Conservation (phyloP, 2,329 filamentous ascomycete genomes). For the Aureobasidium musti region DNA sequence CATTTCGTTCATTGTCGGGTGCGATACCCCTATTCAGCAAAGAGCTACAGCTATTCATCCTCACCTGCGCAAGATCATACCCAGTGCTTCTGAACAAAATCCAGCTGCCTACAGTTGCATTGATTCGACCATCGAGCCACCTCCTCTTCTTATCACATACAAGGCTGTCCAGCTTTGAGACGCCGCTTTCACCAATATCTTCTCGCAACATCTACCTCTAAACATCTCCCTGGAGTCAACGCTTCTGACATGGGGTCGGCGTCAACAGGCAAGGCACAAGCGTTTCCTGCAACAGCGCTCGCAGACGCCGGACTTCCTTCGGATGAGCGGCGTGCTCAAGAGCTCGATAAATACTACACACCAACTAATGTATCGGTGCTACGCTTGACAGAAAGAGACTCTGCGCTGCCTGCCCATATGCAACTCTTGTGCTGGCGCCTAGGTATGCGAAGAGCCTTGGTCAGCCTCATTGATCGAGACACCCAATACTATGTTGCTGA, state of each 20-base stretch:
- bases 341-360: slow-evolving; percentile 36
- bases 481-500: slow-evolving; percentile 57
- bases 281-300: neutral
- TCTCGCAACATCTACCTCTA: too few relatives aligned
- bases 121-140: too few relatives aligned
- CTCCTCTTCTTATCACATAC: neutral
- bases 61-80: neutral
- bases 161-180: neutral
- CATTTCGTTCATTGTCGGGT: neutral
- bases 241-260: neutral
- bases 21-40: neutral
- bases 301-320: neutral
- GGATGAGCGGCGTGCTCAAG: slow-evolving; percentile 35
- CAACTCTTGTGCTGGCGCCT: slow-evolving; percentile 55
- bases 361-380: slow-evolving; percentile 29
- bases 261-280: neutral
- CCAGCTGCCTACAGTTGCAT: neutral
- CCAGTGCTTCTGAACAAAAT: neutral
- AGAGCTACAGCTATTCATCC: neutral
- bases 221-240: too few relatives aligned
- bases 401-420: slow-evolving; percentile 50
- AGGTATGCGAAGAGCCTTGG: slow-evolving; percentile 52
- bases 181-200: neutral
- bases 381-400: slow-evolving; percentile 33
- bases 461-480: slow-evolving; percentile 53